Percentiles rank a stretch among this genome's conserved stretches.
Evolutionary conservation across 1,139 yeast genomes (phyloP).

Genomic region (Blastobotrys serpentis): DNA sequence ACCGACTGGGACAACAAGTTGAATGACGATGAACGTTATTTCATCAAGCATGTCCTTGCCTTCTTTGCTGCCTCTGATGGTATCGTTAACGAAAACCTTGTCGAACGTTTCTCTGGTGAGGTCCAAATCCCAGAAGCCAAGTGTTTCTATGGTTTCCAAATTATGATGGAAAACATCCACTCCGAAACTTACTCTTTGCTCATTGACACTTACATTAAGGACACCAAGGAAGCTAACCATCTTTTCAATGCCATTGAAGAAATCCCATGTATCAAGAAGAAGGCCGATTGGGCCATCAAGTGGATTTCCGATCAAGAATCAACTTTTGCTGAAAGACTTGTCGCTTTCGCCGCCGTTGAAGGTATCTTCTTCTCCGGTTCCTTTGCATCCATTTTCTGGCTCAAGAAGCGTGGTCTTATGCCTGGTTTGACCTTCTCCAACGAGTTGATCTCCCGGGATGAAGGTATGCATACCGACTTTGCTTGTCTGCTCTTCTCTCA

Average conservation of each 20-base stretch:
- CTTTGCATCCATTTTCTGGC: constrained; percentile 97
- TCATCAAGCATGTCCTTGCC: constrained; percentile 90
- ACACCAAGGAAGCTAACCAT: constrained; percentile 84
- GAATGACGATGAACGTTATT: constrained; percentile 86
- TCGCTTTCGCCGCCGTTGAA: constrained; percentile 98
- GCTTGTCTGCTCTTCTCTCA: constrained; percentile 95
- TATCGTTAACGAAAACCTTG: constrained; percentile 94
- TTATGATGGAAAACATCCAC: constrained; percentile 99
- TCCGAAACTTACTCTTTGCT: constrained; percentile 94
- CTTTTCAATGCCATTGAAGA: constrained; percentile 92
- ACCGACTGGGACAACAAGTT: constrained; percentile 86
- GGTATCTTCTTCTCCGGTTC: constrained; percentile 98
- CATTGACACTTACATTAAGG: constrained; percentile 93
- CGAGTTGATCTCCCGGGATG: constrained; percentile 96
- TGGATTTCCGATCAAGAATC: constrained; percentile 91
- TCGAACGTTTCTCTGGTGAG: constrained; percentile 95
- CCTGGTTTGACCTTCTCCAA: constrained; percentile 97
- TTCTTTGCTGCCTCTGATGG: constrained; percentile 98
- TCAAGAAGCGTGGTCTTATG: constrained; percentile 96
- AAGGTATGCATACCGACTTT: constrained; percentile 97
- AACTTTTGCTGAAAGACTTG: constrained; percentile 89
- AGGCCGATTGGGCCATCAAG: constrained; percentile 97
- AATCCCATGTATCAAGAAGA: constrained; percentile 90
- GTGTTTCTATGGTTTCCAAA: constrained; percentile 98
- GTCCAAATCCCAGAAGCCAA: constrained; percentile 97